These are phyloP conservation scores for Melampsora occidentalis DNA, from an alignment of 1,284 basidiomycete genomes.

Conservation along the genomic window DNA sequence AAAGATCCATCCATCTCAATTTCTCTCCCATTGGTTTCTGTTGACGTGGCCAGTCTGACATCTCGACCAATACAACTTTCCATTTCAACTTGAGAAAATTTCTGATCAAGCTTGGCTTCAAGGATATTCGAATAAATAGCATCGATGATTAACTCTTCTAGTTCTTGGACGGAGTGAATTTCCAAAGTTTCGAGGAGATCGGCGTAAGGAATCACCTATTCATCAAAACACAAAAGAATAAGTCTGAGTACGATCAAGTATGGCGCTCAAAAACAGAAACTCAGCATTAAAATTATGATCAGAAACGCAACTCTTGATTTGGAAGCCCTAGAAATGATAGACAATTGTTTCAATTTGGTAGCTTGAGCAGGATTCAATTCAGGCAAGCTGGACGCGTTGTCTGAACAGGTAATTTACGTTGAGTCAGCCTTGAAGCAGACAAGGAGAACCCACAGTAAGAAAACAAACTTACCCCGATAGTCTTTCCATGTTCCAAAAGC, in stretches of 20 bases:
- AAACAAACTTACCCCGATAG: conserved; percentile 57
- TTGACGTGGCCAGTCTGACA: conserved; percentile 59
- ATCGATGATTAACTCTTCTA: conserved; percentile 94
- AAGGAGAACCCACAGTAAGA: too few species aligned
- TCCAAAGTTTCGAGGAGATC: conserved; percentile 66
- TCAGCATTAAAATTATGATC: too few species aligned
- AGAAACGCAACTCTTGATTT: conserved; percentile 62
- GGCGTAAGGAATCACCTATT: conserved; percentile 70
- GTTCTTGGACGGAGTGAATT: conserved; percentile 70
- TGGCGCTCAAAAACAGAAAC: too few species aligned
- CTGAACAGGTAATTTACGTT: conserved; percentile 54
- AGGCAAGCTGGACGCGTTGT: conserved; percentile 66
- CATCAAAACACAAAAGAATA: background rate
- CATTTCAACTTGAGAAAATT: conserved; percentile 76
- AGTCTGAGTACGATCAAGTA: too few species aligned
- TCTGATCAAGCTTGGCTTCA: conserved; percentile 85
- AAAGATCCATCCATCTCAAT: conserved; percentile 23
- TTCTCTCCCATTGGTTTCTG: background rate
- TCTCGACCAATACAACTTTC: conserved; percentile 88
- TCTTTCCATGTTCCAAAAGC: conserved; percentile 80
- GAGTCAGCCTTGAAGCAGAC: background rate
- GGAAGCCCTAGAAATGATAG: conserved; percentile 75
- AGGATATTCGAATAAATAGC: conserved; percentile 85
- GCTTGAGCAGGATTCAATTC: conserved; percentile 68
- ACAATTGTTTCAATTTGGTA: conserved; percentile 84